Evolutionary conservation across 768 basidiomycete species (phyloP), one percentile per base, ranked within the genome.

Genomic region (Coprinellus aureogranulatus): DNA sequence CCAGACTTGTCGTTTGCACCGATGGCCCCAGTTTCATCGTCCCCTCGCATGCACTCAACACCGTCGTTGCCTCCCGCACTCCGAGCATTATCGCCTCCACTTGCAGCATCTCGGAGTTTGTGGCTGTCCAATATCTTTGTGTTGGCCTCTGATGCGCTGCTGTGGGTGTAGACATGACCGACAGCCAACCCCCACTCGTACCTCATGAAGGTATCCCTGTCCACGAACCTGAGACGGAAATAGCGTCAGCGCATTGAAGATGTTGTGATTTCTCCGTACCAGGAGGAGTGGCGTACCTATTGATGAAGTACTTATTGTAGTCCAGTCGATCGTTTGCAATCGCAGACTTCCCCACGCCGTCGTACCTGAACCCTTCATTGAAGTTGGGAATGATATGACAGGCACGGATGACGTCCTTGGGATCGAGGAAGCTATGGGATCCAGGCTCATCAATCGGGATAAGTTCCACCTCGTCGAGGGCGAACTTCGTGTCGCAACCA

Each of bases 121-220:
- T n/a, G n/a, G n/a, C n/a, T n/a, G n/a, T n/a, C n/a, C n/a, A n/a
- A n/a, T n/a, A n/a, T n/a, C n/a, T n/a, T n/a, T n/a, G n/a, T n/a
- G n/a, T n/a, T n/a, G n/a, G n/a, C n/a, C n/a, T n/a, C n/a, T n/a
- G n/a, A n/a, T n/a, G n/a, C n/a, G n/a, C n/a, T n/a, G n/a, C n/a
- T n/a, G n/a, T 34, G 34, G 42, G 18, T 44, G 20, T 52, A 52
- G 6, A 4, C 12, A 30, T 52, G 51, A 12, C 51, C 51, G 9
- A 52, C 51, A 12, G 28, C 51, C 26, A 28, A 14, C 18, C 51
- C 51, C 27, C 31, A 52, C 22, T 37, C 16, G 23, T 52, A 52
- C 9, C 51, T 4, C 51, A 52, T 52, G 31, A 31, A 52, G 28
- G 37, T 52, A 31, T 52, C 51, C 18, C 51, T 26, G 30, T 52